A percentile compares a stretch with the other conserved stretches of the same genome.
phyloP scores from a whole-genome alignment of 2,329 filamentous ascomycete species.

The Aureobasidium sp. region DNA sequence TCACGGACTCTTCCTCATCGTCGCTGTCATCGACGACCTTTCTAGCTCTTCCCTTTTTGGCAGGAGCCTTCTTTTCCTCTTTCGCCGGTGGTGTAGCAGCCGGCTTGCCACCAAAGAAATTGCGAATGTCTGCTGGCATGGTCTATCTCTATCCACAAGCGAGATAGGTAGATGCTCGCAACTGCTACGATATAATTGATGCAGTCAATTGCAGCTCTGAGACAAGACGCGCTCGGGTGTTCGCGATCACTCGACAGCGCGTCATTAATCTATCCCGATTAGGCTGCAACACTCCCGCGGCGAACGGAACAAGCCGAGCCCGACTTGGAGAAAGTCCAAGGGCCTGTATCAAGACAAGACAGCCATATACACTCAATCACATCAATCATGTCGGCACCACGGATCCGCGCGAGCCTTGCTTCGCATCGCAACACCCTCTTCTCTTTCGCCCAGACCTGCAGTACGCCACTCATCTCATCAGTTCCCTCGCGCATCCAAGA shows the following conservation, averaged over 20 bases:
- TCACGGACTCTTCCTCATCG: conserved; percentile 46
- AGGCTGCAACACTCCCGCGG: background rate
- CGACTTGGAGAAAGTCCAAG: conserved; percentile 1
- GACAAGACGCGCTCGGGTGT: background rate
- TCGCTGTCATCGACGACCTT: conserved; percentile 77
- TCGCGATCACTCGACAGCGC: background rate
- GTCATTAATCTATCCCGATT: conserved; percentile 6
- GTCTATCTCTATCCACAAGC: background rate
- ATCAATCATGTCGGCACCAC: conserved; percentile 31
- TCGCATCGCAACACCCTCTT: conserved; percentile 16
- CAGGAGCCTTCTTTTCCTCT: conserved; percentile 28
- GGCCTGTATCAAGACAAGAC: background rate
- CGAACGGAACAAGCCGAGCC: background rate
- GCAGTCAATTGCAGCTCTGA: background rate
- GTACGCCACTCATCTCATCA: conserved; percentile 14
- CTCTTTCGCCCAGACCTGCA: background rate
- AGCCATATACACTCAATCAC: conserved; percentile 9
- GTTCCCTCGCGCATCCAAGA: background rate
- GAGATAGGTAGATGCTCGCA: background rate
- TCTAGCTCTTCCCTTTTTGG: conserved; percentile 41
- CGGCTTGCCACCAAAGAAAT: conserved; percentile 76
- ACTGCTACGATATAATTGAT: background rate
- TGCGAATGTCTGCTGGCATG: conserved; percentile 83
- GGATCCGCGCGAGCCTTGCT: conserved; percentile 26
- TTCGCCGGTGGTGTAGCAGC: conserved; percentile 44